Evolutionary conservation across 805 yeast species (phyloP).

Genomic region (Candida parachauliodes): DNA sequence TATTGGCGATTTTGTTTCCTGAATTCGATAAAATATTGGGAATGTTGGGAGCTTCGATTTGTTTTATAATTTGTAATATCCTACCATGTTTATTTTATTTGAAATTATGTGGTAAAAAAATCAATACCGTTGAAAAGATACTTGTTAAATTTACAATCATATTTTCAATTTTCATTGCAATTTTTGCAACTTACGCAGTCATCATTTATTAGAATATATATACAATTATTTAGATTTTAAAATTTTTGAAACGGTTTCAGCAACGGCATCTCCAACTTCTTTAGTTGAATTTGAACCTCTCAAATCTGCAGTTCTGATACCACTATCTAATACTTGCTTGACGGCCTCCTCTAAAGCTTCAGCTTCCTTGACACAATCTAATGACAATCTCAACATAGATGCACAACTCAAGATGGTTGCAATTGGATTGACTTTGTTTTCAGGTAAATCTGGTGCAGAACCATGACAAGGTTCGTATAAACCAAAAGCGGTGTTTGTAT

Average conservation of each 20-base stretch:
- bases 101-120: conserved; percentile 45
- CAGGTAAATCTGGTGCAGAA: conserved; percentile 90
- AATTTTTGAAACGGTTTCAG: conserved; percentile 59
- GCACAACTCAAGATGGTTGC: conserved; percentile 96
- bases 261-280: conserved; percentile 95
- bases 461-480: conserved; percentile 98
- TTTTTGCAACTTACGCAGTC: conserved; percentile 57
- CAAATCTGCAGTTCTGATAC: conserved; percentile 88
- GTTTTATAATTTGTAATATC: conserved; percentile 75
- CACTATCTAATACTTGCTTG: conserved; percentile 70
- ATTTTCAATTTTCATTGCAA: conserved; percentile 46
- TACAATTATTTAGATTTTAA: conserved; percentile 19
- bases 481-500: conserved; percentile 90
- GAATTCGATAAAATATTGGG: conserved; percentile 81
- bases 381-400: conserved; percentile 92
- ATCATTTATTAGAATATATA: conserved; percentile 4
- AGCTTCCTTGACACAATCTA: conserved; percentile 81
- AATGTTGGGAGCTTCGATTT: conserved; percentile 74
- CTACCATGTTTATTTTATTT: conserved; percentile 74
- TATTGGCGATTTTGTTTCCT: conserved; percentile 63
- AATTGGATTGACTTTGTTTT: conserved; percentile 87
- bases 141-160: conserved; percentile 42
- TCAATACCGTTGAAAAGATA: conserved; percentile 36
- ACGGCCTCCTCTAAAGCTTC: conserved; percentile 88
- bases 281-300: conserved; percentile 79